Conservation (phyloP, 2,329 filamentous ascomycete genomes). For the Mollisiaceae sp. region DNA sequence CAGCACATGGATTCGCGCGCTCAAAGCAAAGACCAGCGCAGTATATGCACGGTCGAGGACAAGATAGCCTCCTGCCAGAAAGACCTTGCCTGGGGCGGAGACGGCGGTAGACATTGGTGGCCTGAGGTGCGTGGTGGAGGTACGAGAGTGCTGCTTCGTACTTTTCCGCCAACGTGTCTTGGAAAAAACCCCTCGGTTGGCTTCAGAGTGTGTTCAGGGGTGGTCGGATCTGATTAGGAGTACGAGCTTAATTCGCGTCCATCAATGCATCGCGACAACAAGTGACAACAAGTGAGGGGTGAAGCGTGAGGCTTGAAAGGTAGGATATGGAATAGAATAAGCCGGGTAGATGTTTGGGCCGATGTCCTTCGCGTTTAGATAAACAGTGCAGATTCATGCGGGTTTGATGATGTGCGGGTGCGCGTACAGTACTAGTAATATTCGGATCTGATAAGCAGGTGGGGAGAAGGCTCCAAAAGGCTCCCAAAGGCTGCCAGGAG, state of each 20-base stretch:
- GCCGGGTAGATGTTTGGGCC: constrained; percentile 23
- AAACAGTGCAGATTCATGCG: background rate
- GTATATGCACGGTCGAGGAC: constrained; percentile 89
- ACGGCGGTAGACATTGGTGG: constrained; percentile 49
- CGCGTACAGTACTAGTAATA: background rate
- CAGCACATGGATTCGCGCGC: constrained; percentile 70
- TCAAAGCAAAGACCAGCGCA: constrained; percentile 72
- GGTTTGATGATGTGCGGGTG: background rate
- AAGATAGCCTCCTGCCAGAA: constrained; percentile 92
- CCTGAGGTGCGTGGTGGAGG: constrained; percentile 6
- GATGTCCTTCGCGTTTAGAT: constrained; percentile 2
- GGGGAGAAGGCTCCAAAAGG: background rate
- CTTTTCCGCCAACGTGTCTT: background rate
- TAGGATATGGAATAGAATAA: constrained; percentile 17
- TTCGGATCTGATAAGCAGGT: constrained; percentile 7
- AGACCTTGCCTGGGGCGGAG: constrained; percentile 94
- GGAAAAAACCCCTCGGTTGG: background rate
- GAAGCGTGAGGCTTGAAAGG: background rate
- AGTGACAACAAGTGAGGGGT: background rate
- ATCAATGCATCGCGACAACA: background rate
- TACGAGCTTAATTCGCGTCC: constrained; percentile 7
- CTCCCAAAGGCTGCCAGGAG: too few species aligned
- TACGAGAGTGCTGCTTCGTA: background rate
- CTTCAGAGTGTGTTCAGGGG: background rate
- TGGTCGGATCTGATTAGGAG: constrained; percentile 19